A percentile compares a stretch with the other conserved stretches of the same genome.
phyloP scores from a whole-genome alignment of 2,329 filamentous ascomycete species.

The Talaromyces pinophilus region DNA sequence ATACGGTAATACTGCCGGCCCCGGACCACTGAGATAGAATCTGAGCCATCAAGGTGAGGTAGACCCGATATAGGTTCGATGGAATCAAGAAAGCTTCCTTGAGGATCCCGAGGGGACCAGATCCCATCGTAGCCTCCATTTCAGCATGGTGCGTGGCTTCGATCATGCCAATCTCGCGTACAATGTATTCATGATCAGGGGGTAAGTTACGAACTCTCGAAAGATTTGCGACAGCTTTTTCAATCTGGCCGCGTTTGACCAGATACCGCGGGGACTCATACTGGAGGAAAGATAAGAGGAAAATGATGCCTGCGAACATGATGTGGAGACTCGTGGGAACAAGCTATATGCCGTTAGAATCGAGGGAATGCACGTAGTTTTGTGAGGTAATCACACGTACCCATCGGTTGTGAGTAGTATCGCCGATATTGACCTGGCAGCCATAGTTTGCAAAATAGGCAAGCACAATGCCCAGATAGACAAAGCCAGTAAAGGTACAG shows the following conservation, averaged over 20 bases:
- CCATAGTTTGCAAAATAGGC: slow-evolving; percentile 72
- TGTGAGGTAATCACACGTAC: neutral
- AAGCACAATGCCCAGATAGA: slow-evolving; percentile 73
- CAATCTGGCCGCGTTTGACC: slow-evolving; percentile 61
- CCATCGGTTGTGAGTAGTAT: neutral
- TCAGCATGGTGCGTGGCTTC: slow-evolving; percentile 4
- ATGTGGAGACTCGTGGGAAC: neutral
- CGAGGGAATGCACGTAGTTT: neutral
- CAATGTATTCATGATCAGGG: neutral
- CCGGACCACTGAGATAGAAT: slow-evolving; percentile 5
- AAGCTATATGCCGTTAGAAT: neutral
- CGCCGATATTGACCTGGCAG: slow-evolving; percentile 47
- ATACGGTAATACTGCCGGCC: slow-evolving; percentile 26
- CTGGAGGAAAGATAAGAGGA: slow-evolving; percentile 65
- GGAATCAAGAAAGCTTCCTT: neutral
- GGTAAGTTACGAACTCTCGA: neutral
- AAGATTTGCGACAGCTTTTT: slow-evolving; percentile 33
- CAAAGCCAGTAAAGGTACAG: slow-evolving; percentile 64
- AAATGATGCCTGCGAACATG: slow-evolving; percentile 69
- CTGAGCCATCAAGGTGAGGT: neutral
- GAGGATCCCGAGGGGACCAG: neutral
- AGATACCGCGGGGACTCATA: slow-evolving; percentile 68
- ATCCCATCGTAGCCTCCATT: neutral
- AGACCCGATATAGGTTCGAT: slow-evolving; percentile 2
- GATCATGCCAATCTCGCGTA: slow-evolving; percentile 5